These are phyloP conservation scores for Schizonepeta tenuifolia DNA, from an alignment of 257 asterid species.

Conservation along the genomic window DNA sequence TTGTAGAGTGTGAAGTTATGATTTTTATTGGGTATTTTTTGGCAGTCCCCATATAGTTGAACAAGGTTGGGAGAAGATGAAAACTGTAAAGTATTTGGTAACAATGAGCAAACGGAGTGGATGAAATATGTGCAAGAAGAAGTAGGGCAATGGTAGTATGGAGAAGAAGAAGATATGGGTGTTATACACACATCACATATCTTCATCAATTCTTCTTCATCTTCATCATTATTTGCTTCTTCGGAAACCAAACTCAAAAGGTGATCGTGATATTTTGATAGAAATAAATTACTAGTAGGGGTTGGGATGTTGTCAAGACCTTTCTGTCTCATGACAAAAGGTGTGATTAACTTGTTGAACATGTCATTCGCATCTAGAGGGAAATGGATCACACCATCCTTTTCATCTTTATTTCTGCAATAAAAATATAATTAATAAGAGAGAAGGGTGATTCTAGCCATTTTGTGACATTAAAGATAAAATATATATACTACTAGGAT, in stretches of 20 bases:
- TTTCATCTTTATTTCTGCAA: background rate
- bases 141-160: conserved; percentile 8
- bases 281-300: no score
- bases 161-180: conserved; percentile 11
- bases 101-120: conserved; percentile 10
- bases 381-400: background rate
- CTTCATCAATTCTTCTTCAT: background rate
- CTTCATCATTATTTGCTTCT: background rate
- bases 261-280: background rate
- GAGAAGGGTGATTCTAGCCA: no score
- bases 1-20: background rate
- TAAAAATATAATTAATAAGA: background rate
- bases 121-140: background rate
- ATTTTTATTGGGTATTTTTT: background rate
- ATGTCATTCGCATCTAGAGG: background rate
- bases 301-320: background rate
- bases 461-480: no score
- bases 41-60: background rate
- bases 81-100: background rate
- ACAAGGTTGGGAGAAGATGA: background rate
- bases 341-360: background rate
- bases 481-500: no score
- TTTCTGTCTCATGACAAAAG: conserved; percentile 22
- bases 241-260: conserved; percentile 12
- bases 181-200: conserved; percentile 10